Base-by-base conservation (phyloP, 139 green algal species). In the Chlorella vulgaris region DNA sequence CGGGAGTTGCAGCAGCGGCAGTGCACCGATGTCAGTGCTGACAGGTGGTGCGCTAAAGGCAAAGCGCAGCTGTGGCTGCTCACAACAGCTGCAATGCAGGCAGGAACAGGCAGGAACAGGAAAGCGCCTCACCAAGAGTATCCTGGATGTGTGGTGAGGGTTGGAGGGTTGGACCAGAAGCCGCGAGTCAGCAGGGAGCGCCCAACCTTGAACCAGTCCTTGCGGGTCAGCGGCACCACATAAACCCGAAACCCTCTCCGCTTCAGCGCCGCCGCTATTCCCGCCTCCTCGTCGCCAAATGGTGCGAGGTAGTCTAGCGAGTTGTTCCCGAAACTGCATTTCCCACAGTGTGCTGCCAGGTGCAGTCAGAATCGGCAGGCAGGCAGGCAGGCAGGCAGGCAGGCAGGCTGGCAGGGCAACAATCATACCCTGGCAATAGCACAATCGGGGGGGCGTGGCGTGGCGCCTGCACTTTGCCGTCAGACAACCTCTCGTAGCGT, bases 271-370 rank as follows among this genome's bases (percentile, higher is more conserved):
- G 78, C 28, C 0, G 65, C 76, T 29, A 90, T 61, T 63, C 51
- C 26, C 10, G 39, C 70, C 35, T 86, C 76, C 8, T 31, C 67
- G 31, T 80, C 28, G 1, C 47, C 82, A 70, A 88, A 88, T 4
- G 86, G 86, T 4, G 75, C 66, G 1, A 63, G 33, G 58, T 94
- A 94, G 61, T 94, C 90, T 3, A n/a, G 19, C 0, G 83, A 69
- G 63, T 66, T 50, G 58, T 94, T 94, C 36, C 90, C 88, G 74
- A 94, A n/a, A n/a, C n/a, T n/a, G n/a, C n/a, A n/a, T n/a, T n/a
- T n/a, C n/a, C n/a, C n/a, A n/a, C n/a, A n/a, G n/a, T n/a, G n/a
- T n/a, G n/a, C n/a, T n/a, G n/a, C n/a, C n/a, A n/a, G n/a, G n/a
- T n/a, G n/a, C n/a, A n/a, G n/a, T n/a, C n/a, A n/a, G n/a, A n/a